These are phyloP conservation scores for Chlorella sorokiniana DNA, from an alignment of 139 green algal genomes.

Conservation along the genomic window DNA sequence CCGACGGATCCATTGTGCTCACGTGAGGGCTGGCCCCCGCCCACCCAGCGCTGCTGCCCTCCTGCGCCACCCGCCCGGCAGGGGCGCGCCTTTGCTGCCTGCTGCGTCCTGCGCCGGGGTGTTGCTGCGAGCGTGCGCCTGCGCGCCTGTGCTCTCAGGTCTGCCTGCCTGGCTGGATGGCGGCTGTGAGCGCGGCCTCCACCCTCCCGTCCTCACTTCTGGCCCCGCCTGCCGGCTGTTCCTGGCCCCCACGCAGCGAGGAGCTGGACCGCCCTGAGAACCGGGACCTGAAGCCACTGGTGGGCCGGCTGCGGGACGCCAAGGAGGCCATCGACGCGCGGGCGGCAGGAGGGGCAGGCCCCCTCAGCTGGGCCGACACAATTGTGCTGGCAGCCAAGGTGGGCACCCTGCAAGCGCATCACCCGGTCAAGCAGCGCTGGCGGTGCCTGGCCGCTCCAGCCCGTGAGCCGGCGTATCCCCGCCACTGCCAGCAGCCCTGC, in stretches of 20 bases:
- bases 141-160: not conserved
- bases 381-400: slow-evolving; percentile 39
- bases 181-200: too few species aligned
- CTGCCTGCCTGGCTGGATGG: not conserved
- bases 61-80: not conserved
- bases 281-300: slow-evolving; percentile 55
- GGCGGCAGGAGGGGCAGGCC: slow-evolving; percentile 35
- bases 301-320: slow-evolving; percentile 42
- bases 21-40: slow-evolving; percentile 28
- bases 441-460: not conserved
- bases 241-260: slow-evolving; percentile 50
- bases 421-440: not conserved
- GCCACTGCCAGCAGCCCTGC: not conserved
- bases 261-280: slow-evolving; percentile 79
- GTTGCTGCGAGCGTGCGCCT: too few species aligned
- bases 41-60: not conserved
- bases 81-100: not conserved
- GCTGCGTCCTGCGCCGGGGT: too few species aligned
- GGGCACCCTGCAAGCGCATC: not conserved
- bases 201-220: too few species aligned
- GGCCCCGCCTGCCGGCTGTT: too few species aligned
- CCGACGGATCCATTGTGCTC: slow-evolving; percentile 77
- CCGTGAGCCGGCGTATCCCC: not conserved
- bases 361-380: slow-evolving; percentile 78
- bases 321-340: slow-evolving; percentile 71